Evolutionary conservation across 164 flowering plant species (phyloP).

Genomic region (Liriodendron chinense): DNA sequence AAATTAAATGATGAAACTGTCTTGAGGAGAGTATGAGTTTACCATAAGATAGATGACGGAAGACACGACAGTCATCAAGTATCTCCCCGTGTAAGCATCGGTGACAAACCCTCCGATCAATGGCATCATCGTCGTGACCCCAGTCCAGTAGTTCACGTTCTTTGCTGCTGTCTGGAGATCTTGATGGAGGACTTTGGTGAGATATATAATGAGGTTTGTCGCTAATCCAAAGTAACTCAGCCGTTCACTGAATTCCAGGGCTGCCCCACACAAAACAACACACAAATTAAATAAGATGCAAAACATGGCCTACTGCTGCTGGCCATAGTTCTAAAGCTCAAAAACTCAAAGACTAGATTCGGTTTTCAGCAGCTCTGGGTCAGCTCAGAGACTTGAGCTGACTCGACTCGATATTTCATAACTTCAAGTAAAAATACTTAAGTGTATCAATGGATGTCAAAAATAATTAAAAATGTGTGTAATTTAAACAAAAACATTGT

Average conservation of each 20-base stretch:
- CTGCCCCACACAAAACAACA: slow-evolving; percentile 20
- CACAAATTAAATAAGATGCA: background rate
- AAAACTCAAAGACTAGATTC: background rate
- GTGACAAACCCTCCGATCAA: slow-evolving; percentile 80
- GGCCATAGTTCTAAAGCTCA: background rate
- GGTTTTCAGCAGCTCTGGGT: too few relatives aligned
- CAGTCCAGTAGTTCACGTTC: slow-evolving; percentile 57
- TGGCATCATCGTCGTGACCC: slow-evolving; percentile 80
- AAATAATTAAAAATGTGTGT: too few relatives aligned
- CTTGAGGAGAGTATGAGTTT: slow-evolving; percentile 9
- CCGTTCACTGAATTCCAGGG: slow-evolving; percentile 67
- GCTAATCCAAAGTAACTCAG: slow-evolving; percentile 53
- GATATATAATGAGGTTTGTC: slow-evolving; percentile 52
- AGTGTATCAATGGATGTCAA: too few relatives aligned
- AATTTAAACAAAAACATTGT: too few relatives aligned
- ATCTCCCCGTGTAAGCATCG: slow-evolving; percentile 84
- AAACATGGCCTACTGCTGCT: background rate
- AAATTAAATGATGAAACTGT: background rate
- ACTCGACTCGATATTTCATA: background rate
- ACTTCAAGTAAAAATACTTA: too few relatives aligned
- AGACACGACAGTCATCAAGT: slow-evolving; percentile 48
- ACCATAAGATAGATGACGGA: slow-evolving; percentile 70
- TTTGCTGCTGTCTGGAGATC: slow-evolving; percentile 56
- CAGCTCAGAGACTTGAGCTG: too few relatives aligned
- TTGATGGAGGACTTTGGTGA: slow-evolving; percentile 52